These are phyloP conservation scores for Rhodotorula sp. DNA, from an alignment of 1,284 basidiomycete genomes.

Conservation along the genomic window DNA sequence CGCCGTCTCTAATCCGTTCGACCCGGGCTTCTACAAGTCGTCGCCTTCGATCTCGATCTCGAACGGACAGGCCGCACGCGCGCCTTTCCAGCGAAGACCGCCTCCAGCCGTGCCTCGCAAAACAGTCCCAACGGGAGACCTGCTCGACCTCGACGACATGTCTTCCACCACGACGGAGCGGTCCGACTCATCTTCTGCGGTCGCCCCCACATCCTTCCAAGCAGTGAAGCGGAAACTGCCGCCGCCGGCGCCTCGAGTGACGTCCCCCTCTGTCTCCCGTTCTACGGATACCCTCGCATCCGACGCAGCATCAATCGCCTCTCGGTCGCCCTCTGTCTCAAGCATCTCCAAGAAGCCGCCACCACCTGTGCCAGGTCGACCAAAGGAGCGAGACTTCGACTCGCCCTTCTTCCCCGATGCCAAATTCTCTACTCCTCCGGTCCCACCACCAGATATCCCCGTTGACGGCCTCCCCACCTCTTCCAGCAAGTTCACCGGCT, in stretches of 20 bases:
- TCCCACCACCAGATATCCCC: neutral
- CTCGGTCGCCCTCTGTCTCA: too few relatives aligned
- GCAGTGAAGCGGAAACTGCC: constrained; percentile 14
- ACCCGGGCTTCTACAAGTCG: neutral
- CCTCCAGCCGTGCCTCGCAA: constrained; percentile 9
- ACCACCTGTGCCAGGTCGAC: constrained; percentile 6
- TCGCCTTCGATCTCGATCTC: neutral
- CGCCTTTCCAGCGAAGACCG: constrained; percentile 5
- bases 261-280: neutral
- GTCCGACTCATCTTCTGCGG: neutral
- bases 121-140: constrained; percentile 1
- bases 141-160: constrained; percentile 10
- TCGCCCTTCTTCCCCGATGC: constrained; percentile 48
- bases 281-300: neutral
- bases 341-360: neutral
- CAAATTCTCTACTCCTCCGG: neutral
- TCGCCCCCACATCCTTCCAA: constrained; percentile 2
- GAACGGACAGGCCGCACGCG: neutral
- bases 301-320: too few relatives aligned
- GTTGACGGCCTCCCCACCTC: constrained; percentile 21
- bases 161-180: neutral
- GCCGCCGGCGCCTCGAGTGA: neutral
- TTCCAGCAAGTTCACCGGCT: constrained; percentile 3
- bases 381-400: constrained; percentile 44
- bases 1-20: constrained; percentile 7